Percentiles rank a stretch among this genome's conserved stretches.
Evolutionary conservation across 805 yeast species (phyloP).

Genomic region (Nakazawaea wickerhamii): DNA sequence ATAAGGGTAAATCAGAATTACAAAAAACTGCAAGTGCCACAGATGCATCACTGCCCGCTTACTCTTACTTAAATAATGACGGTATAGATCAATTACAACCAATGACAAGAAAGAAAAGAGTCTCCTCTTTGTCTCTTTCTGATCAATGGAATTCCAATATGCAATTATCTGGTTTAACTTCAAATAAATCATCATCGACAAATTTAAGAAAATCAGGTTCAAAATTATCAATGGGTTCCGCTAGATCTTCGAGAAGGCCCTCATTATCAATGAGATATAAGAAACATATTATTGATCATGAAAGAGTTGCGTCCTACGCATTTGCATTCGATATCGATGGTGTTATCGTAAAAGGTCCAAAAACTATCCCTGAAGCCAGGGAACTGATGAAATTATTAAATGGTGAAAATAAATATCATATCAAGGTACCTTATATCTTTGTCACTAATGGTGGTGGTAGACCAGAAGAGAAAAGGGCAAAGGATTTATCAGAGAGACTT

Average conservation of each 20-base stretch:
- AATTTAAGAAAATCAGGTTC: constrained; percentile 19
- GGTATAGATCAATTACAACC: constrained; percentile 68
- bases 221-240: constrained; percentile 21
- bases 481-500: constrained; percentile 60
- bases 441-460: constrained; percentile 94
- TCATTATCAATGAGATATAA: constrained; percentile 40
- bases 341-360: constrained; percentile 79
- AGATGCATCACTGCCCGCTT: constrained; percentile 6
- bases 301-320: constrained; percentile 74
- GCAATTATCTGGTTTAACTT: constrained; percentile 29
- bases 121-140: constrained; percentile 60
- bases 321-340: constrained; percentile 94
- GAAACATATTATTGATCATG: constrained; percentile 57
- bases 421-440: constrained; percentile 76
- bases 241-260: constrained; percentile 40
- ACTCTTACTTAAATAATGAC: constrained; percentile 63
- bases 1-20: background rate
- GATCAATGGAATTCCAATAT: constrained; percentile 51
- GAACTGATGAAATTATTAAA: constrained; percentile 68
- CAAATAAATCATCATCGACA: constrained; percentile 11
- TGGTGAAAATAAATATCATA: constrained; percentile 72
- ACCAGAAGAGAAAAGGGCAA: constrained; percentile 69
- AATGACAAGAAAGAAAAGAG: constrained; percentile 53
- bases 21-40: background rate
- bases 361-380: constrained; percentile 75